Evolutionary conservation across 2,329 filamentous ascomycete genomes (phyloP), one percentile per base, ranked within the genome.

Genomic region (Thelonectria discophora): DNA sequence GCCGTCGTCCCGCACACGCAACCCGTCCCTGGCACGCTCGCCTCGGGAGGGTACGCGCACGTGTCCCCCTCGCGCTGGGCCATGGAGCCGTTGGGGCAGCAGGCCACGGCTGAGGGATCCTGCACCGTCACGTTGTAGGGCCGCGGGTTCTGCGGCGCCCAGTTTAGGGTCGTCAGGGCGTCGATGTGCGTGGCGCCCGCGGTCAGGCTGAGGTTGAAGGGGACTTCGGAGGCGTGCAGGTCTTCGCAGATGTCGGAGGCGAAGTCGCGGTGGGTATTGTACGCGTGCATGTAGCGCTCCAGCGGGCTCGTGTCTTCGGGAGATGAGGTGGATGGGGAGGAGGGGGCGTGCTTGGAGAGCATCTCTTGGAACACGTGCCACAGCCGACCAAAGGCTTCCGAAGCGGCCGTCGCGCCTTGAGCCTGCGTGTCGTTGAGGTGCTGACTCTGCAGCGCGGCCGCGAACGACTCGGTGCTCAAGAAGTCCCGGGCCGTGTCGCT

Each of bases 1-100:
- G 64, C 68, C 9, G 69, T 76, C 30, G 55, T 71, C 0, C 78
- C 77, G 37, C 77, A 79, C 17, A 79, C 66, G 42, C 78, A 79
- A 8, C 69, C 69, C 6, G 75, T 74, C 8, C 66, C 65, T 1
- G 56, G 47, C 5, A 80, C 62, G 20, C 71, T 51, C 20, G 77
- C 75, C 17, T 69, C 67, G 32, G 54, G 45, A 0, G 75, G 76
- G 60, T 79, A 79, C 1, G 68, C 62, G 34, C 72, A 78, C 2
- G 60, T 65, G 2, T 60, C 67, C 2, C 55, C 64, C 3, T 61
- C 56, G 1, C 62, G 59, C 12, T 65, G 64, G n/a, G 75, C 65
- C n/a, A 72, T 42, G 34, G 61, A 60, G 40, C 70, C 65, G 53
- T 66, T 64, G 10, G 72, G 60, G 20, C 78, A 79, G 62, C 77